Evolutionary conservation across 2,329 filamentous ascomycete genomes (phyloP).

Genomic region (Phaeophleospora eucalypticola): DNA sequence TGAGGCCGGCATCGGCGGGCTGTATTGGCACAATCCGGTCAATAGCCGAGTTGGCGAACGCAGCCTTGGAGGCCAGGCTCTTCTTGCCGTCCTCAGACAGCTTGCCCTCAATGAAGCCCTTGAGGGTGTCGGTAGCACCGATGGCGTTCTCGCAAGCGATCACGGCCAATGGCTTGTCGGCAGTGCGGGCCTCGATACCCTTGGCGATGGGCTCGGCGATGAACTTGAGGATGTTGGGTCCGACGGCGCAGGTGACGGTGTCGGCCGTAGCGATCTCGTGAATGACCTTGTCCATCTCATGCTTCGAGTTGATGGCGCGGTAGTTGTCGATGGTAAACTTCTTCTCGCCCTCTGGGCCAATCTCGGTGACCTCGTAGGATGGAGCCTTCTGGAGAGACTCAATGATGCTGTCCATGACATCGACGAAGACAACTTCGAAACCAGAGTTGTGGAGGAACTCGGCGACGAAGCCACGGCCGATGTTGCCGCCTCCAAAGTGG

Average conservation of each 20-base stretch:
- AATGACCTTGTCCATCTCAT: slow-evolving; percentile 74
- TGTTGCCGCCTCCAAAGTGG: slow-evolving; percentile 53
- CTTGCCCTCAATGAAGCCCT: slow-evolving; percentile 68
- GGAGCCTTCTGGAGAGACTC: slow-evolving; percentile 68
- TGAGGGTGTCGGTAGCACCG: slow-evolving; percentile 84
- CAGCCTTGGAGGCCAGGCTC: slow-evolving; percentile 68
- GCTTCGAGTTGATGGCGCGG: slow-evolving; percentile 92
- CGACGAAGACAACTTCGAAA: slow-evolving; percentile 93
- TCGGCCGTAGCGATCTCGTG: slow-evolving; percentile 83
- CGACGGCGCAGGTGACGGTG: slow-evolving; percentile 92
- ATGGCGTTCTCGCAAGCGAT: slow-evolving; percentile 99
- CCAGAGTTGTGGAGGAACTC: slow-evolving; percentile 92
- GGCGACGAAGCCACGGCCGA: slow-evolving; percentile 68
- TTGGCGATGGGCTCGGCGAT: slow-evolving; percentile 94
- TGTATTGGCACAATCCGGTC: slow-evolving; percentile 97
- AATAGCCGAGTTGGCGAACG: slow-evolving; percentile 96
- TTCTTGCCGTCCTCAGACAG: slow-evolving; percentile 64
- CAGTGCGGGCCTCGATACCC: slow-evolving; percentile 74
- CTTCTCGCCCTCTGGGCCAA: slow-evolving; percentile 76
- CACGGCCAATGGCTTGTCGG: slow-evolving; percentile 69
- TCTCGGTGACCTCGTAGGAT: slow-evolving; percentile 88
- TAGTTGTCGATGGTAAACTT: slow-evolving; percentile 89
- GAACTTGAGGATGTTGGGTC: slow-evolving; percentile 92
- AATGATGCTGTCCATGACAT: slow-evolving; percentile 83
- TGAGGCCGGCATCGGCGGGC: slow-evolving; percentile 70